Evolutionary conservation across 306 rosid genomes (phyloP).

Genomic region (Hippophae rhamnoides): DNA sequence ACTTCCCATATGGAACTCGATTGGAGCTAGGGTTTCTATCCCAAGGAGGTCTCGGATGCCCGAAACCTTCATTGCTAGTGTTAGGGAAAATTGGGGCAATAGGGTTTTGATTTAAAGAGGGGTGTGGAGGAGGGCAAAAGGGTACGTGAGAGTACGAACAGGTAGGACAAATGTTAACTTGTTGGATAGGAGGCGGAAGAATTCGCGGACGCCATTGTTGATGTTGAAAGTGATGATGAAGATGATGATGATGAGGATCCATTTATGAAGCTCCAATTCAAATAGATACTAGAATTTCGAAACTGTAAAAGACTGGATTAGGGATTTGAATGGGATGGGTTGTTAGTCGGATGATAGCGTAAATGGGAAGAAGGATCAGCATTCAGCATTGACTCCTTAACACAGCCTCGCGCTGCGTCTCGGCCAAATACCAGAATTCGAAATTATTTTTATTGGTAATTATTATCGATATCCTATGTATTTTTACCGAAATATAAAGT

Average conservation of each 20-base stretch:
- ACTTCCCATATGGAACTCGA: constrained; percentile 14
- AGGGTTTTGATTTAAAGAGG: constrained; percentile 32
- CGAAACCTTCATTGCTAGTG: constrained; percentile 20
- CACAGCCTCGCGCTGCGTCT: too few species aligned
- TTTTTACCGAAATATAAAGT: too few species aligned
- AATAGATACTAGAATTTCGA: too few species aligned
- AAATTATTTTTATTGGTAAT: too few species aligned
- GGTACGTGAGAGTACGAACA: constrained; percentile 43
- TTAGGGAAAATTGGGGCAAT: constrained; percentile 11
- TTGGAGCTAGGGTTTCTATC: constrained; percentile 28
- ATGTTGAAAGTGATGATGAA: constrained; percentile 17
- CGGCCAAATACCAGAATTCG: too few species aligned
- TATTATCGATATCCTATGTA: too few species aligned
- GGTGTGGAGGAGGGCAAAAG: constrained; percentile 40
- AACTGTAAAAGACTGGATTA: too few species aligned
- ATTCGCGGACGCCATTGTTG: constrained; percentile 39
- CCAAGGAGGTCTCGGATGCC: constrained; percentile 17
- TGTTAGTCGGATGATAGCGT: too few species aligned
- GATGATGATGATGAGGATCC: constrained; percentile 31
- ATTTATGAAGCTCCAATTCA: not conserved
- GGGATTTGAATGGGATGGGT: too few species aligned
- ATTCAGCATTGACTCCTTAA: too few species aligned
- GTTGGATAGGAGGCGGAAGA: constrained; percentile 25
- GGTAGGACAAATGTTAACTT: constrained; percentile 29
- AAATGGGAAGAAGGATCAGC: too few species aligned